phyloP scores from a whole-genome alignment of 257 asterid genomes.

The Avicennia marina region DNA sequence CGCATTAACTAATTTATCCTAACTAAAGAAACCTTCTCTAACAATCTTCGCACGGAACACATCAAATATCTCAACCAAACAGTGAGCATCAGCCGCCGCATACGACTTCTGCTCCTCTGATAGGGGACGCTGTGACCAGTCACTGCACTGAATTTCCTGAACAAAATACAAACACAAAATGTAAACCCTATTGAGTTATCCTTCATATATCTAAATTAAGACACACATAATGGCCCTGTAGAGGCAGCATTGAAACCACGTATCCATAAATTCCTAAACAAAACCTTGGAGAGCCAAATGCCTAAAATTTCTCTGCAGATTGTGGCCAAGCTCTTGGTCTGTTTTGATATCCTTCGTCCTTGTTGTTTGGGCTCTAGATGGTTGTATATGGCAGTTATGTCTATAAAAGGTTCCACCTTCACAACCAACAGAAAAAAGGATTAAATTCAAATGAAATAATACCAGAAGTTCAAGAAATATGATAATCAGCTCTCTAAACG shows the following conservation, averaged over 20 bases:
- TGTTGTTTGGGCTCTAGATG: conserved; percentile 50
- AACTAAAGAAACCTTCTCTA: conserved; percentile 49
- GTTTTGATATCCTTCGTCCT: conserved; percentile 53
- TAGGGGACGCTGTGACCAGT: conserved; percentile 92
- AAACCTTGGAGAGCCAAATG: conserved; percentile 74
- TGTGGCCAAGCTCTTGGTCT: conserved; percentile 77
- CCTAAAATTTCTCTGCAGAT: conserved; percentile 79
- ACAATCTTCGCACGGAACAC: conserved; percentile 55
- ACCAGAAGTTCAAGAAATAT: not conserved
- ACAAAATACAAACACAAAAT: not conserved
- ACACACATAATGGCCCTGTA: no score
- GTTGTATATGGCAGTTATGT: conserved; percentile 58
- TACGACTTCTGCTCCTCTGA: conserved; percentile 78
- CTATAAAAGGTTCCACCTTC: conserved; percentile 87
- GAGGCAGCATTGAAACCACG: not conserved
- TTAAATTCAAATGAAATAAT: not conserved
- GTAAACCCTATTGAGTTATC: no score
- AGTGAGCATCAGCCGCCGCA: conserved; percentile 87
- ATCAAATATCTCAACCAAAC: conserved; percentile 67
- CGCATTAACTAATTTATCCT: not conserved
- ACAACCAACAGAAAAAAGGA: conserved; percentile 7
- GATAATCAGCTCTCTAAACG: conserved; percentile 5
- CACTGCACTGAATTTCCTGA: conserved; percentile 97
- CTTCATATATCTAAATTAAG: no score
- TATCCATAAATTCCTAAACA: not conserved